Conservation (phyloP, 345 rosid genomes). For the Bruguiera sexangula region DNA sequence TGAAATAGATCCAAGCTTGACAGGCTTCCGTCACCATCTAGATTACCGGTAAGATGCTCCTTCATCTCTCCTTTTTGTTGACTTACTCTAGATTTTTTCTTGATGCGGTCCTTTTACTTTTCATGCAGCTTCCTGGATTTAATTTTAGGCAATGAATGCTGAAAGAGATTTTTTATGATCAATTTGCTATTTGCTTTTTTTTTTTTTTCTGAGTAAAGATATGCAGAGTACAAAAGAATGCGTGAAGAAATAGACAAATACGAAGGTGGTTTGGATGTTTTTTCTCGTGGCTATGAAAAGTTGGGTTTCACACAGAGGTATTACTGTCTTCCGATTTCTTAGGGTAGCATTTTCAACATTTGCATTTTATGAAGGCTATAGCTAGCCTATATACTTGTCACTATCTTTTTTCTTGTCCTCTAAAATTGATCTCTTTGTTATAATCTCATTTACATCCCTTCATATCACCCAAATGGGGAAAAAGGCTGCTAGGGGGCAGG, state of each 20-base stretch:
- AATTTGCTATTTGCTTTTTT: not conserved
- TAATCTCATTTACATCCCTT: not conserved
- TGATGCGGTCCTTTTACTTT: not conserved
- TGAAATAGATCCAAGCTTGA: conserved; percentile 73
- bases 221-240: conserved; percentile 59
- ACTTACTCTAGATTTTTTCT: not conserved
- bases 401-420: not conserved
- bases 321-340: not conserved
- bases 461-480: not conserved
- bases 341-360: no score
- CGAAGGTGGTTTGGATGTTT: conserved; percentile 89
- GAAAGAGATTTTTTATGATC: not conserved
- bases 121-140: conserved; percentile 8
- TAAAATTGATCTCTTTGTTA: conserved; percentile 2
- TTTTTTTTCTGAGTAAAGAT: conserved; percentile 38
- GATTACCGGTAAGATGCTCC: conserved; percentile 65
- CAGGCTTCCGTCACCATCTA: conserved; percentile 57
- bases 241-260: conserved; percentile 64
- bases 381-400: not conserved
- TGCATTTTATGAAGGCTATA: no score
- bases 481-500: not conserved
- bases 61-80: not conserved
- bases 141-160: conserved; percentile 6
- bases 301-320: conserved; percentile 87
- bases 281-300: conserved; percentile 92